Base-by-base conservation (phyloP, 2,329 filamentous ascomycete genomes). In the Cryphonectria parasitica region DNA sequence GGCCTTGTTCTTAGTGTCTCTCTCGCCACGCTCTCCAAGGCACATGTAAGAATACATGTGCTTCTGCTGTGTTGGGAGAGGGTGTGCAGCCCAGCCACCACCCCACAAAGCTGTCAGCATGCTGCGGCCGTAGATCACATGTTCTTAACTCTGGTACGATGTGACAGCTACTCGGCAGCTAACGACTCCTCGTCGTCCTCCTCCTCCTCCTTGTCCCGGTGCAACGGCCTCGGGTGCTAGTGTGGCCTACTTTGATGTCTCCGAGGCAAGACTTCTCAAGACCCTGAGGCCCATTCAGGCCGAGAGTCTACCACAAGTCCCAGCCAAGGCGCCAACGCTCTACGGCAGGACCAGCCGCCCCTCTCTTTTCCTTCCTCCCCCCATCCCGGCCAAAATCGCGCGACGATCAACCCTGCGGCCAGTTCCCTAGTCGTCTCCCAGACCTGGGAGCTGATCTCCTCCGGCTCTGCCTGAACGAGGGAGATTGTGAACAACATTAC, bases 391-490 rank as follows among this genome's bases (percentile, higher is more conserved):
- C 36, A 39, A 11, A 49, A 92, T 78, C 81, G 91, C 76, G 85
- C 87, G n/a, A 77, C 91, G 66, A 77, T 90, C 45, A 91, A 93
- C 77, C 91, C 90, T 8, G 90, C 88, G 2, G 87, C 86, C 7
- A 76, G 82, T n/a, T 93, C 87, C 78, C 75, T 92, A 39, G 76
- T 92, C 11, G 85, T 89, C 11, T n/a, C 19, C 90, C 90, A 1
- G 91, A 93, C 74, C 83, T 94, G 6, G 89, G 91, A 56, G 84
- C 86, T 69, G 91, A 93, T 75, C 75, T 88, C 8, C 78, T 92
- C 64, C 88, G 87, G 73, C 79, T 82, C 69, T 92, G 87, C 77
- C 76, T 80, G 68, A 3, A 83, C 87, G n/a, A 84, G 84, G 66
- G 91, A 93, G 79, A 80, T 92, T 65, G 77, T 80, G 65, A 90